Evolutionary conservation across 2,329 filamentous ascomycete species (phyloP).

Genomic region (Emergomyces africanus): DNA sequence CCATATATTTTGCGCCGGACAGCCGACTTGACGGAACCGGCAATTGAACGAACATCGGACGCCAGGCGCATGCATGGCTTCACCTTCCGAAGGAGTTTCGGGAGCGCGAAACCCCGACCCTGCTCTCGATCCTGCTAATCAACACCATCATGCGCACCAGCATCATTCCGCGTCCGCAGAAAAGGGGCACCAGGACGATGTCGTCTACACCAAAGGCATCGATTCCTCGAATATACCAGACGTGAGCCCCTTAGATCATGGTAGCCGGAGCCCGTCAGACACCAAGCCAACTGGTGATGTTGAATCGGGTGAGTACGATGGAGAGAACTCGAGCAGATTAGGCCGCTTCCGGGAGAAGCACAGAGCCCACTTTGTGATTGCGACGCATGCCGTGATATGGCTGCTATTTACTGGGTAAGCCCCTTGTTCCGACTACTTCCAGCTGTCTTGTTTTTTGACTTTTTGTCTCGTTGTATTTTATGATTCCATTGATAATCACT

Average conservation of each 20-base stretch:
- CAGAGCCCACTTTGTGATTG: conserved; percentile 22
- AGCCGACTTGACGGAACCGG: background rate
- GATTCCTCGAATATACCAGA: conserved; percentile 27
- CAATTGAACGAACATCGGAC: background rate
- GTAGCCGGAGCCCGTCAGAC: conserved; percentile 8
- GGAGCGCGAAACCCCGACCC: background rate
- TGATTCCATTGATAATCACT: background rate
- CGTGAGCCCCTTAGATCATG: conserved; percentile 29
- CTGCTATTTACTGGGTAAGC: conserved; percentile 42
- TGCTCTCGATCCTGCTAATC: conserved; percentile 1
- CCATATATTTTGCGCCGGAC: background rate
- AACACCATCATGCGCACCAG: background rate
- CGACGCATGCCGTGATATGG: conserved; percentile 37
- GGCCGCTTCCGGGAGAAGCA: conserved; percentile 16
- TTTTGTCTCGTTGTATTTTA: background rate
- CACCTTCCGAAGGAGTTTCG: background rate
- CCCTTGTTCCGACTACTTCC: background rate
- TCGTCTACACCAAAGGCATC: conserved; percentile 24
- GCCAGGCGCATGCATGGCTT: background rate
- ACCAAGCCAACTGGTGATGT: conserved; percentile 22
- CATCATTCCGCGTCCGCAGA: background rate
- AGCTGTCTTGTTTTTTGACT: background rate
- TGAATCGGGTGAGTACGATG: conserved; percentile 30
- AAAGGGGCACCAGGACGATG: background rate
- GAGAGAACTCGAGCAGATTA: conserved; percentile 11